These are phyloP conservation scores for Colletotrichum shisoi DNA, from an alignment of 2,329 filamentous ascomycete species.

Conservation along the genomic window DNA sequence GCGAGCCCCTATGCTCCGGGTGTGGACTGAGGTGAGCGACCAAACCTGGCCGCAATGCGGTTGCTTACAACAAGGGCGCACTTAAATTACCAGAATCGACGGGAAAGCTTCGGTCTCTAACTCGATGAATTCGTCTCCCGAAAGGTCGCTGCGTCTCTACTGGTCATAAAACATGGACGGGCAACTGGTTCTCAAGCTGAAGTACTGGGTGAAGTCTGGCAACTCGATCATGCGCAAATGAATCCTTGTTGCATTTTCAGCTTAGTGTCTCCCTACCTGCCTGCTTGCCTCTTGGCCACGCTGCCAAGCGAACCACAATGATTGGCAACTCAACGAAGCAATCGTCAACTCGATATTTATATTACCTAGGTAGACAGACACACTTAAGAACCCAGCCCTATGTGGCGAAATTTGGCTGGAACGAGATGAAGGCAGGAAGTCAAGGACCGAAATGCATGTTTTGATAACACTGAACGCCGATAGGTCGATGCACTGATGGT, in stretches of 20 bases:
- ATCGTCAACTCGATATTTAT: too few relatives aligned
- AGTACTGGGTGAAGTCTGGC: not conserved
- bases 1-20: too few relatives aligned
- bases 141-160: not conserved
- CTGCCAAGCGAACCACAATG: too few relatives aligned
- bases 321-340: too few relatives aligned
- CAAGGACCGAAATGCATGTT: not conserved
- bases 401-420: not conserved
- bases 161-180: not conserved
- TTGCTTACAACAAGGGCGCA: too few relatives aligned
- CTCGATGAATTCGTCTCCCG: not conserved
- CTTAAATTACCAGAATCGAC: too few relatives aligned
- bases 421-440: not conserved
- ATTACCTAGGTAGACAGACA: too few relatives aligned
- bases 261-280: too few relatives aligned
- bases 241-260: not conserved
- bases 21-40: too few relatives aligned
- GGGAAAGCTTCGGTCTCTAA: not conserved
- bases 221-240: not conserved
- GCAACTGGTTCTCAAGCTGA: not conserved
- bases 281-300: too few relatives aligned
- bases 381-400: too few relatives aligned
- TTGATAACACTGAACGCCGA: constrained; percentile 11
- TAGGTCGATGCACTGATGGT: constrained; percentile 20
- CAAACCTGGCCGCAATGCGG: too few relatives aligned